Conservation (phyloP, 2,329 filamentous ascomycete genomes). For the Fusarium palustre region DNA sequence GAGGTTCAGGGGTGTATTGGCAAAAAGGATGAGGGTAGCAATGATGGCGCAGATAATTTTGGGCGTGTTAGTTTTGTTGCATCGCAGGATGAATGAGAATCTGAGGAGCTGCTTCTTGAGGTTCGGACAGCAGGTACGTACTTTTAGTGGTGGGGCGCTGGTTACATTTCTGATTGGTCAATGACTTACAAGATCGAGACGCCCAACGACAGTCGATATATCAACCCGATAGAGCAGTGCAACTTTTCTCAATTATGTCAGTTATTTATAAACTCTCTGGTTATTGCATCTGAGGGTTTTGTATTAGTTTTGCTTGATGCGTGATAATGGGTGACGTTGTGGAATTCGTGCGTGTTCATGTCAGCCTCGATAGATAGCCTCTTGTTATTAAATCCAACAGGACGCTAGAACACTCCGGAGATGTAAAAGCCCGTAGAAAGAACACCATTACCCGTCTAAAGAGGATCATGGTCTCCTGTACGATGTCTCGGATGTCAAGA, state of each 20-base stretch:
- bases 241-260: not conserved
- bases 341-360: not conserved
- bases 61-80: conserved; percentile 43
- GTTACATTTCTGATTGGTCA: conserved; percentile 8
- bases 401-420: not conserved
- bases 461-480: too few species aligned
- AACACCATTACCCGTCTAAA: not conserved
- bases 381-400: not conserved
- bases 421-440: not conserved
- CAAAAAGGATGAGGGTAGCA: conserved; percentile 9
- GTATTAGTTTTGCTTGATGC: not conserved
- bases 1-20: conserved; percentile 1
- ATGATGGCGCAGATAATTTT: conserved; percentile 28
- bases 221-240: not conserved
- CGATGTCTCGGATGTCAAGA: rapidly evolving
- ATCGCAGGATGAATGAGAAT: conserved; percentile 39
- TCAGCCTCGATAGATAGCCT: not conserved
- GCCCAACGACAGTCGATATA: not conserved
- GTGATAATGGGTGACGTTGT: too few species aligned
- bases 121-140: conserved; percentile 24
- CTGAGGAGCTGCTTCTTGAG: conserved; percentile 18
- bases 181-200: conserved; percentile 8
- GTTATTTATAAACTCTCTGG: not conserved
- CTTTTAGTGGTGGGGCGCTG: not conserved
- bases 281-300: too few species aligned